A percentile compares a stretch with the other conserved stretches of the same genome.
Evolutionary conservation across 2,329 filamentous ascomycete species (phyloP).

Genomic region (Parafenestella ontariensis): DNA sequence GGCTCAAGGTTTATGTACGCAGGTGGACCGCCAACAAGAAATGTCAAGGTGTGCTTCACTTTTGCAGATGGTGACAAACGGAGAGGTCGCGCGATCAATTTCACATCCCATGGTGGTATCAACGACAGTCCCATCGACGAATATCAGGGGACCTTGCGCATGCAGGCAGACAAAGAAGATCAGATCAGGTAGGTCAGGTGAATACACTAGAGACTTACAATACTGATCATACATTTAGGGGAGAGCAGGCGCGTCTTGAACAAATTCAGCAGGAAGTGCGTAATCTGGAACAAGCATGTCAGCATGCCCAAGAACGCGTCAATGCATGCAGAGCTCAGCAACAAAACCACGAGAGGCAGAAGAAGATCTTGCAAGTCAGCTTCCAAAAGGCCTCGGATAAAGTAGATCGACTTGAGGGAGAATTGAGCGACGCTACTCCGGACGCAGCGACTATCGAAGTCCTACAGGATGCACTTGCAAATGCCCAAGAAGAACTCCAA

Average conservation of each 20-base stretch:
- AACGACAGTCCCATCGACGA: slow-evolving; percentile 62
- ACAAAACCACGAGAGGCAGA: slow-evolving; percentile 56
- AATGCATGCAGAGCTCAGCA: slow-evolving; percentile 59
- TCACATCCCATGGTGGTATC: slow-evolving; percentile 53
- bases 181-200: slow-evolving; percentile 62
- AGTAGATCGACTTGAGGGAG: slow-evolving; percentile 71
- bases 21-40: slow-evolving; percentile 58
- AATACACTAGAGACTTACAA: background rate
- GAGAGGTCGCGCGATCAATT: slow-evolving; percentile 61
- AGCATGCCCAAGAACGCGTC: slow-evolving; percentile 48
- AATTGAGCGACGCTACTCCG: slow-evolving; percentile 63
- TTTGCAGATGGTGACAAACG: slow-evolving; percentile 68
- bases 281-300: slow-evolving; percentile 40
- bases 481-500: slow-evolving; percentile 58
- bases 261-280: slow-evolving; percentile 57
- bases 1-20: slow-evolving; percentile 74
- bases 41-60: slow-evolving; percentile 76
- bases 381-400: slow-evolving; percentile 67
- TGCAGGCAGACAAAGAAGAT: slow-evolving; percentile 77
- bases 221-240: slow-evolving; percentile 22
- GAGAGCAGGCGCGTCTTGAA: slow-evolving; percentile 57
- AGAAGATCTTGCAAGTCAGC: slow-evolving; percentile 60
- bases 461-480: slow-evolving; percentile 59
- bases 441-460: slow-evolving; percentile 64
- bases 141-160: slow-evolving; percentile 67